Conservation (phyloP, 345 rosid species). For the Bruguiera parviflora region DNA sequence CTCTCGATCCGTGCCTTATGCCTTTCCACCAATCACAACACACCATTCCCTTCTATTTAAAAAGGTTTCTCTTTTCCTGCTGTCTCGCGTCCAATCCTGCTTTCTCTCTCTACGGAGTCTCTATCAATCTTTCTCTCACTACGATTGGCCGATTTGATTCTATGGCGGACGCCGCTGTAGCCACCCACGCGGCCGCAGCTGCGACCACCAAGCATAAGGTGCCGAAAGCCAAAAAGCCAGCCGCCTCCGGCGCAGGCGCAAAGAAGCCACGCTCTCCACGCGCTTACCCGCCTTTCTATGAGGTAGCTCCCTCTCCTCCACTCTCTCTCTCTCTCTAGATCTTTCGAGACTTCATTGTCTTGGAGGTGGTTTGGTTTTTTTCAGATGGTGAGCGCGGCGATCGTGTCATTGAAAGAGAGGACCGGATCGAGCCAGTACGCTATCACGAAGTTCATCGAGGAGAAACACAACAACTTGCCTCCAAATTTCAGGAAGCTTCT, state of each 20-base stretch:
- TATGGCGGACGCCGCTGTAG: constrained; percentile 9
- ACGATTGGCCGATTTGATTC: background rate
- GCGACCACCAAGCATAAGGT: background rate
- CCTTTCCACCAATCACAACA: constrained; percentile 27
- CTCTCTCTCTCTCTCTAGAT: background rate
- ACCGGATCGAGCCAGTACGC: constrained; percentile 33
- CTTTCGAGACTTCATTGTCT: no score
- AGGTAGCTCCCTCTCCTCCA: background rate
- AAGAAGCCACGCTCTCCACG: constrained; percentile 17
- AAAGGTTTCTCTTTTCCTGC: background rate
- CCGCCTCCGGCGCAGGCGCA: background rate
- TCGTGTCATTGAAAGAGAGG: constrained; percentile 22
- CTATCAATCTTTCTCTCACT: background rate
- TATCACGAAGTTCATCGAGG: constrained; percentile 24
- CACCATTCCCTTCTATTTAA: constrained; percentile 18
- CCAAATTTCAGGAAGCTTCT: constrained; percentile 22
- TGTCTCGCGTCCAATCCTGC: background rate
- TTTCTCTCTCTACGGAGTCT: background rate
- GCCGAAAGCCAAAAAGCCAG: constrained; percentile 1
- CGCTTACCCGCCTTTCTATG: constrained; percentile 20
- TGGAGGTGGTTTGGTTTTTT: background rate
- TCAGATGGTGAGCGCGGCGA: constrained; percentile 30
- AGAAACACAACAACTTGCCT: constrained; percentile 22
- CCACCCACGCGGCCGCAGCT: background rate
- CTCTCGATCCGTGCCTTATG: constrained; percentile 16